Conservation (phyloP, 2,329 filamentous ascomycete species). For the Fragosphaeria purpurea region DNA sequence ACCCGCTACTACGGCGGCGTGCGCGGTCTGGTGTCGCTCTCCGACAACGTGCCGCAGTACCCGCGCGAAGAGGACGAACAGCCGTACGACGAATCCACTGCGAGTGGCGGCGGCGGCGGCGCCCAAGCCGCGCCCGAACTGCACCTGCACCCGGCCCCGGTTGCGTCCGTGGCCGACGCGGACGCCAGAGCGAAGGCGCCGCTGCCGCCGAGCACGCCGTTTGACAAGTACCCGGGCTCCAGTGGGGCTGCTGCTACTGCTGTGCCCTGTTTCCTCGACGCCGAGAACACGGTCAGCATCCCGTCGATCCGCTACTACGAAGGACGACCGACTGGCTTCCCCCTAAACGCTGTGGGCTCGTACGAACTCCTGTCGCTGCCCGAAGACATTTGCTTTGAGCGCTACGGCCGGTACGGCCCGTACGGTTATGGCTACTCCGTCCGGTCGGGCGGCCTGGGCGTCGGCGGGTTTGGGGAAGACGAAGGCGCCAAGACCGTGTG, state of each 20-base stretch:
- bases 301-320: conserved; percentile 64
- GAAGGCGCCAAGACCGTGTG: conserved; percentile 75
- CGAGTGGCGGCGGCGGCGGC: not conserved
- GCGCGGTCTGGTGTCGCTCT: conserved; percentile 53
- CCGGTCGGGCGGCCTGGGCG: conserved; percentile 68
- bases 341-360: conserved; percentile 75
- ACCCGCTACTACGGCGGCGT: conserved; percentile 86
- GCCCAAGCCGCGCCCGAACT: conserved; percentile 9
- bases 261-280: conserved; percentile 72
- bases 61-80: conserved; percentile 55
- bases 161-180: conserved; percentile 5
- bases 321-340: conserved; percentile 75
- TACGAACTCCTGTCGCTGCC: conserved; percentile 70
- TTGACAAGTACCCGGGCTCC: conserved; percentile 7
- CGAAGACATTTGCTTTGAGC: conserved; percentile 85
- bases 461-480: conserved; percentile 74
- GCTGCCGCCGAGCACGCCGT: conserved; percentile 11
- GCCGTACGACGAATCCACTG: conserved; percentile 24
- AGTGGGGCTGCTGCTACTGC: conserved; percentile 23
- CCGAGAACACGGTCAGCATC: conserved; percentile 50
- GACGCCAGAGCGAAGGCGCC: conserved; percentile 12
- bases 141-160: conserved; percentile 16
- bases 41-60: conserved; percentile 70
- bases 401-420: conserved; percentile 76
- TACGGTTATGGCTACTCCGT: conserved; percentile 84